These are phyloP conservation scores for Populus davidiana DNA, from an alignment of 345 rosid genomes.

Conservation along the genomic window DNA sequence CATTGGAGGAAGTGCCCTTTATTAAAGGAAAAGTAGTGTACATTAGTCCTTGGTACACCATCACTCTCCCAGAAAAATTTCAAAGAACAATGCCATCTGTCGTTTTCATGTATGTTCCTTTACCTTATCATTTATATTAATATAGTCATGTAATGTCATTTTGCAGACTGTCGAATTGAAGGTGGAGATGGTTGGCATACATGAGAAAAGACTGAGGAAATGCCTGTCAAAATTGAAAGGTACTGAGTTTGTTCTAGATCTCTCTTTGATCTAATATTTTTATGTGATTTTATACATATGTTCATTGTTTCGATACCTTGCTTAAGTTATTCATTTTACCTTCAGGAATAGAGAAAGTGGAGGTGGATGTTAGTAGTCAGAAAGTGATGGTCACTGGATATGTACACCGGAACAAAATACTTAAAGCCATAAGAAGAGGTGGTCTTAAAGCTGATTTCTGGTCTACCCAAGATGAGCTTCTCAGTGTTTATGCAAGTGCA, in stretches of 20 bases:
- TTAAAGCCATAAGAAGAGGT: conserved; percentile 41
- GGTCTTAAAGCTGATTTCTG: conserved; percentile 49
- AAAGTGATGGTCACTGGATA: conserved; percentile 44
- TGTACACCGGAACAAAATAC: conserved; percentile 39
- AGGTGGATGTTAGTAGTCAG: conserved; percentile 41
- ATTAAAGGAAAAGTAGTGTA: neutral
- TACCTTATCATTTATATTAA: neutral
- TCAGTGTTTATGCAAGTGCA: conserved; percentile 36
- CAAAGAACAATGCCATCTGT: neutral
- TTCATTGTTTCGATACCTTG: neutral
- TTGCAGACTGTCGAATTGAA: conserved; percentile 44
- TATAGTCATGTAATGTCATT: neutral
- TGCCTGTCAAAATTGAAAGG: conserved; percentile 43
- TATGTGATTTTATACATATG: neutral
- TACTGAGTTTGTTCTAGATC: neutral
- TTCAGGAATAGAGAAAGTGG: conserved; percentile 51
- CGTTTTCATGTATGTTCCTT: no score
- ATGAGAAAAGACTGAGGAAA: conserved; percentile 46
- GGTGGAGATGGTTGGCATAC: conserved; percentile 52
- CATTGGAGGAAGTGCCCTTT: neutral
- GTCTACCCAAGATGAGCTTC: conserved; percentile 43
- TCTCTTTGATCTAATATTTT: neutral
- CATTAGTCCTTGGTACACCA: no score
- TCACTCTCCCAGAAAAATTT: no score
- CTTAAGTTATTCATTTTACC: neutral